These are phyloP conservation scores for Basidiobolus meristosporus DNA, from an alignment of 371 early-diverging fungal genomes.

Conservation along the genomic window DNA sequence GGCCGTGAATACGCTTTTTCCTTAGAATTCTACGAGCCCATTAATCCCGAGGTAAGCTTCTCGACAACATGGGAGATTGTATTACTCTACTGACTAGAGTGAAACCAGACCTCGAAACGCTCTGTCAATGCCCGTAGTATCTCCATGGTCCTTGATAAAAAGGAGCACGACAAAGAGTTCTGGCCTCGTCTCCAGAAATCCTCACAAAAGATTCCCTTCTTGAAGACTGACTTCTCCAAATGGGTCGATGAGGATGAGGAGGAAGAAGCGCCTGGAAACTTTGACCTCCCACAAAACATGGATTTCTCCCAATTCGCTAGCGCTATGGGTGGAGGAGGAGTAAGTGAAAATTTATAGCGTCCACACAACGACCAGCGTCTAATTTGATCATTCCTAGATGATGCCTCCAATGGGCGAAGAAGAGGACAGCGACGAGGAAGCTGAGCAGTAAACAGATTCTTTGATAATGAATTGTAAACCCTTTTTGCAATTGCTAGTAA, in stretches of 20 bases:
- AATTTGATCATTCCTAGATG: too few species aligned
- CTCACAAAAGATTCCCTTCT: constrained; percentile 40
- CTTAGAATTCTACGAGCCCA: constrained; percentile 47
- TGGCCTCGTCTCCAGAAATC: constrained; percentile 77
- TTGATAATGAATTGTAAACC: too few species aligned
- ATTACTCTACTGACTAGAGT: background rate
- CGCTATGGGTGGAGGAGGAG: constrained; percentile 13
- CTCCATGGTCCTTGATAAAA: constrained; percentile 44
- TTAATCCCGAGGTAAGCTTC: constrained; percentile 46
- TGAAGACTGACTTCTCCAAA: constrained; percentile 79
- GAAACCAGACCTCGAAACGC: constrained; percentile 38
- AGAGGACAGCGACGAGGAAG: too few species aligned
- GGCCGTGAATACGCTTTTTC: constrained; percentile 51
- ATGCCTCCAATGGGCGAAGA: too few species aligned
- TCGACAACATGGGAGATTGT: background rate
- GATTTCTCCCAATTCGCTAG: constrained; percentile 23
- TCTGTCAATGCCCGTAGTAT: constrained; percentile 41
- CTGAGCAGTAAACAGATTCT: too few species aligned
- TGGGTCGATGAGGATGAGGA: constrained; percentile 92
- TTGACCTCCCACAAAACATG: constrained; percentile 19
- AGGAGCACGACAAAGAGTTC: constrained; percentile 31
- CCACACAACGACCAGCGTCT: too few species aligned
- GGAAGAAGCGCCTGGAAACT: constrained; percentile 23
- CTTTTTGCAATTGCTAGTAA: too few species aligned
- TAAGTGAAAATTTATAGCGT: too few species aligned